Conservation (phyloP, 208 protist genomes). For the Crithidia sp. region DNA sequence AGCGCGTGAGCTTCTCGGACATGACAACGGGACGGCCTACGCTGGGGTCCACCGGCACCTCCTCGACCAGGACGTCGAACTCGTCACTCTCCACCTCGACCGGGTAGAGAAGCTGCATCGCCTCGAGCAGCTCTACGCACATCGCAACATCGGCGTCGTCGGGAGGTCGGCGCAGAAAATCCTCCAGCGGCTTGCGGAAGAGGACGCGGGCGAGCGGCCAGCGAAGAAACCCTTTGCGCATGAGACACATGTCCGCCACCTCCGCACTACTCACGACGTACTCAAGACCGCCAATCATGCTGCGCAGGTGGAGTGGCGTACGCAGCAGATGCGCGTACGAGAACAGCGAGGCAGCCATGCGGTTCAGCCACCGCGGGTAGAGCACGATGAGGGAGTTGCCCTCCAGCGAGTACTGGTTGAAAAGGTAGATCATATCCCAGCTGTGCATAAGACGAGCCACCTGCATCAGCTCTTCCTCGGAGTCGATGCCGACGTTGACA, state of each 20-base stretch:
- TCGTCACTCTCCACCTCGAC: slow-evolving; percentile 76
- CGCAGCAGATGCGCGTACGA: slow-evolving; percentile 86
- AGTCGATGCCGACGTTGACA: slow-evolving; percentile 69
- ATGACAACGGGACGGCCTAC: slow-evolving; percentile 39
- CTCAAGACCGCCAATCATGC: slow-evolving; percentile 85
- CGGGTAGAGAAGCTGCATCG: slow-evolving; percentile 77
- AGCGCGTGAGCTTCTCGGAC: slow-evolving; percentile 56
- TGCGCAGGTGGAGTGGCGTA: slow-evolving; percentile 83
- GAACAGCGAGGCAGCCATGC: slow-evolving; percentile 81
- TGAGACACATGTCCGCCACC: slow-evolving; percentile 73
- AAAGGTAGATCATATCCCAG: slow-evolving; percentile 88
- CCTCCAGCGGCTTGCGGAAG: slow-evolving; percentile 61
- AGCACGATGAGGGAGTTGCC: slow-evolving; percentile 79
- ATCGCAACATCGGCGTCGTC: slow-evolving; percentile 83
- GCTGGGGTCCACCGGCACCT: slow-evolving; percentile 63
- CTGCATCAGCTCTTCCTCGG: slow-evolving; percentile 76
- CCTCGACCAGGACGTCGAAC: slow-evolving; percentile 61
- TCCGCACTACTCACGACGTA: slow-evolving; percentile 80
- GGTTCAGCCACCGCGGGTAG: slow-evolving; percentile 80
- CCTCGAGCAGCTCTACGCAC: slow-evolving; percentile 77
- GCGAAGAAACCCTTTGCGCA: slow-evolving; percentile 78
- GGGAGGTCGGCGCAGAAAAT: slow-evolving; percentile 57
- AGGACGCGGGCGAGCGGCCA: slow-evolving; percentile 80
- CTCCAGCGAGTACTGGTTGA: slow-evolving; percentile 66
- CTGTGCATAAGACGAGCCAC: slow-evolving; percentile 81